phyloP scores from a whole-genome alignment of 139 green algal species.

The Bryopsis sp. region DNA sequence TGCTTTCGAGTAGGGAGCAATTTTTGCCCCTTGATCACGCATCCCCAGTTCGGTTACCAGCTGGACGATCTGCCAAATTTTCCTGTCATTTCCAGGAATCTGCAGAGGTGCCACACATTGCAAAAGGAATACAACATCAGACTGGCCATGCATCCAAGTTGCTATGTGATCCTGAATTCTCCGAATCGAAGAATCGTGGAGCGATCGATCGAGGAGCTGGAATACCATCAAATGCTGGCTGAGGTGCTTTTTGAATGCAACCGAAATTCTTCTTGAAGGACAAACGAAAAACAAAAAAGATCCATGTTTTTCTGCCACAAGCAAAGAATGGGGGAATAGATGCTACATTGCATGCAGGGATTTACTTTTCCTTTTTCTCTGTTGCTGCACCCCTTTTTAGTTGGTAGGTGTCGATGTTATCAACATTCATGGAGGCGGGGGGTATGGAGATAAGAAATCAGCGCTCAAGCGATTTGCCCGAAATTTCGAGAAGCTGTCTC shows the following conservation, averaged over 20 bases:
- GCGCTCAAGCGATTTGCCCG: neutral
- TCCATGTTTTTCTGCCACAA: too few relatives aligned
- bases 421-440: neutral
- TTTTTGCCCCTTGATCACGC: neutral
- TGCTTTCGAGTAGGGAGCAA: neutral
- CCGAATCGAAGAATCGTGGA: neutral
- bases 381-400: too few relatives aligned
- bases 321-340: too few relatives aligned
- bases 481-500: neutral
- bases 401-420: neutral
- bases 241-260: too few relatives aligned
- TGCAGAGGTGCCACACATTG: neutral
- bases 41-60: neutral
- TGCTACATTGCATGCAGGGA: too few relatives aligned
- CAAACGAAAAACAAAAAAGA: too few relatives aligned
- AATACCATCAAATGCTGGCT: conserved; percentile 1
- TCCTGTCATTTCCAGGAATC: neutral
- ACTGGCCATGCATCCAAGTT: neutral
- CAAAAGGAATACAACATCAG: neutral
- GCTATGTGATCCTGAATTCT: neutral
- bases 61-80: neutral
- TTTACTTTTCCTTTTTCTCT: too few relatives aligned
- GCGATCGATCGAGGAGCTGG: neutral
- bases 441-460: neutral
- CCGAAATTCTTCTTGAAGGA: too few relatives aligned